These are phyloP conservation scores for Zygosaccharomyces lentus DNA, from an alignment of 805 yeast species.

Conservation along the genomic window DNA sequence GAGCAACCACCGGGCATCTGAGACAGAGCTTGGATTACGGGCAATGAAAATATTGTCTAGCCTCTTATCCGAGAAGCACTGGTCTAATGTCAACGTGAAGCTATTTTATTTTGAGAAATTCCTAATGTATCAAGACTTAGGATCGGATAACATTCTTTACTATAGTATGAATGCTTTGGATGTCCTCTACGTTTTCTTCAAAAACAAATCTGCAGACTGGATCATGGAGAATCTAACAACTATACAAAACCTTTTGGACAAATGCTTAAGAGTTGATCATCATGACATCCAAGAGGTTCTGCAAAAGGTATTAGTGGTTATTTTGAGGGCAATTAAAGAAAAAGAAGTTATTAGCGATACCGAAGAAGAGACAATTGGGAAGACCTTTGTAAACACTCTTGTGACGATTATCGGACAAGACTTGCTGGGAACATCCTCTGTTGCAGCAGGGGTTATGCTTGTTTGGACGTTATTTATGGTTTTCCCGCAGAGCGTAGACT, in stretches of 20 bases:
- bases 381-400: slow-evolving; percentile 56
- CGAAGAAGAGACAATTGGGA: slow-evolving; percentile 57
- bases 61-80: slow-evolving; percentile 63
- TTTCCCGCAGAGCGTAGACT: slow-evolving; percentile 69
- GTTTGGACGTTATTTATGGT: slow-evolving; percentile 77
- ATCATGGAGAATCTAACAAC: slow-evolving; percentile 64
- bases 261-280: slow-evolving; percentile 75
- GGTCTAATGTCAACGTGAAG: slow-evolving; percentile 89
- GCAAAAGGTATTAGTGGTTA: slow-evolving; percentile 66
- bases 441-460: slow-evolving; percentile 81
- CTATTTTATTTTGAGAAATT: slow-evolving; percentile 85
- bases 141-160: slow-evolving; percentile 62
- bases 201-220: slow-evolving; percentile 76
- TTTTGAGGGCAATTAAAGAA: slow-evolving; percentile 60
- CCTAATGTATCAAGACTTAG: slow-evolving; percentile 70
- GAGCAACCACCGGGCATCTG: slow-evolving; percentile 78
- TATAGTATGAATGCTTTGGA: slow-evolving; percentile 88
- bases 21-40: slow-evolving; percentile 73
- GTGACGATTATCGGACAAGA: slow-evolving; percentile 75
- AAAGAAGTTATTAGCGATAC: slow-evolving; percentile 45
- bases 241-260: slow-evolving; percentile 70
- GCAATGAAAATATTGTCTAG: slow-evolving; percentile 75
- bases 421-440: slow-evolving; percentile 63
- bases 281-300: slow-evolving; percentile 83
- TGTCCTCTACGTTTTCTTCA: slow-evolving; percentile 77